These are phyloP conservation scores for Podospora conica DNA, from an alignment of 495 filamentous ascomycete species.

Conservation along the genomic window DNA sequence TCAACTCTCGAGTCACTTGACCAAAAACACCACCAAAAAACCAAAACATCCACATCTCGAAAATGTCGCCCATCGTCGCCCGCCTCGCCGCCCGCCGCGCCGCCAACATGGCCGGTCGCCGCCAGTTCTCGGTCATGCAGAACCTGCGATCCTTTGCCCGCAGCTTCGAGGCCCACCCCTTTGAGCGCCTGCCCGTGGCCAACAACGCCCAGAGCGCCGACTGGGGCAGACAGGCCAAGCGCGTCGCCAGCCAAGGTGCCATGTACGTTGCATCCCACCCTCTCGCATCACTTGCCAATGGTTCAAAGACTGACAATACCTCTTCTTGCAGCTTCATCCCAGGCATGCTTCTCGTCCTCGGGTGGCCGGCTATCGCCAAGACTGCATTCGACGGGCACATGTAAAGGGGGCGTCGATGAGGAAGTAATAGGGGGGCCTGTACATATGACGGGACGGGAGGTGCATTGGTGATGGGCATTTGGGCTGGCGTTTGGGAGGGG, in stretches of 20 bases:
- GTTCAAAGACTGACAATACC: background rate
- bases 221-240: slow-evolving; percentile 19
- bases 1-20: slow-evolving; percentile 2
- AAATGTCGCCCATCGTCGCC: slow-evolving; percentile 24
- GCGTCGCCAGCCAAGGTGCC: slow-evolving; percentile 8
- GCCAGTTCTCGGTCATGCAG: slow-evolving; percentile 25
- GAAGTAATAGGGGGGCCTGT: background rate
- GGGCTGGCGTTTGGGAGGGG: background rate
- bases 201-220: slow-evolving; percentile 18
- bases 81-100: slow-evolving; percentile 22
- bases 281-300: background rate
- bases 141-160: slow-evolving; percentile 25
- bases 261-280: slow-evolving; percentile 19
- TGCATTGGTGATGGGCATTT: background rate
- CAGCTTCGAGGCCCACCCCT: slow-evolving; percentile 30
- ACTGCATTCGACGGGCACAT: slow-evolving; percentile 7
- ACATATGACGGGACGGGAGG: background rate
- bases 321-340: slow-evolving; percentile 15
- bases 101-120: slow-evolving; percentile 10
- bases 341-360: slow-evolving; percentile 15
- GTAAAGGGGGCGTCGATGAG: background rate
- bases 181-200: slow-evolving; percentile 27
- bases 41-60: slow-evolving; percentile 7
- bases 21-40: slow-evolving; percentile 1
- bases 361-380: slow-evolving; percentile 20